Base-by-base conservation (phyloP, 1,284 basidiomycete species). In the Phellopilus nigrolimitatus region DNA sequence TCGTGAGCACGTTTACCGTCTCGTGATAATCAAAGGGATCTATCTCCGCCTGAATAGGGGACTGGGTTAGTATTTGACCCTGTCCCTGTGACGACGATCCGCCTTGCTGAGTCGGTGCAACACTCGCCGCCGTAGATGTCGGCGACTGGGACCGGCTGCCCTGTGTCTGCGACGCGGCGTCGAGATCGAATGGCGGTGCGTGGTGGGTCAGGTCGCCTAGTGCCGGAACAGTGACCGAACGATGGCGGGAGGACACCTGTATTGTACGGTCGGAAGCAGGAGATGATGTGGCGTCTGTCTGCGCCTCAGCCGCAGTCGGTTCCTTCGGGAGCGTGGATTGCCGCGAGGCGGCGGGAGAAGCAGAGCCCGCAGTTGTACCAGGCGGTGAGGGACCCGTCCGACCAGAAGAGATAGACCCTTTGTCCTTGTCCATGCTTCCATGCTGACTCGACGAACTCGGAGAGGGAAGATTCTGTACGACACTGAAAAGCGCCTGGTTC, bases 11-110 rank as follows among this genome's bases (percentile, higher is more conserved):
- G 62, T 90, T 91, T 48, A 99, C 94, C 0, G 94, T 98, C 17
- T 82, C 79, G 58, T 91, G 85, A 62, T 97, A 97, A 65, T 98
- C 93, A 62, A 99, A 92, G 1, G 80, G 77, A 64, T 97, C 82
- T 55, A 81, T 66, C 56, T 64, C 73, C 75, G 46, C 73, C 66
- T 34, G 68, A 59, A 43, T 45, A 4, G 54, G 50, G 9, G 54
- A 56, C 25, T 51, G 54, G 5, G 53, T 55, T 19, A 51, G 15
- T 12, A 31, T 17, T 25, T 50, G 44, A 62, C 61, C 1, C 15
- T 65, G 64, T 27, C 60, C 36, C 38, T 38, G 34, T 37, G 31
- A 15, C 17, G 45, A 33, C 47, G 34, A 47, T 58, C 59, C 53
- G 39, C 45, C 53, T 62, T 51, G 45, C 63, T 56, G 64, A 67